A percentile compares a stretch with the other conserved stretches of the same genome.
These are phyloP conservation scores for Sugiyamaella qingdaonensis DNA, from an alignment of 805 yeast genomes.

Conservation along the genomic window DNA sequence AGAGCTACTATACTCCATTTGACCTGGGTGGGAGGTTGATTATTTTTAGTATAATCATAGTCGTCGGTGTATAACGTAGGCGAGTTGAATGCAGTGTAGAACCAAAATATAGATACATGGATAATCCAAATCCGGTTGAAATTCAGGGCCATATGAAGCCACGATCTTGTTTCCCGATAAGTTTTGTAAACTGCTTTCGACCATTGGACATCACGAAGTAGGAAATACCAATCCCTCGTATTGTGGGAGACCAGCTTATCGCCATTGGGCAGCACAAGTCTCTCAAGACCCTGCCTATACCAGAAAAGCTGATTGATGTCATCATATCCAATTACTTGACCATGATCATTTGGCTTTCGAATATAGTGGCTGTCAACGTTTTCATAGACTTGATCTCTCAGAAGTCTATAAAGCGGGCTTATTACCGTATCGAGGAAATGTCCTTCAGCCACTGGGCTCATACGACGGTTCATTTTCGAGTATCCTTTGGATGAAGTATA, in stretches of 20 bases:
- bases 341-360: slow-evolving; percentile 58
- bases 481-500: slow-evolving; percentile 39
- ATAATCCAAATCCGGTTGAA: slow-evolving; percentile 98
- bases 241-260: slow-evolving; percentile 51
- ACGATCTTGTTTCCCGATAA: slow-evolving; percentile 85
- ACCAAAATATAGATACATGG: slow-evolving; percentile 88
- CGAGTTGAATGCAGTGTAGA: slow-evolving; percentile 88
- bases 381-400: slow-evolving; percentile 52
- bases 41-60: slow-evolving; percentile 52
- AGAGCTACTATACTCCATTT: slow-evolving; percentile 90
- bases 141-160: slow-evolving; percentile 93
- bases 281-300: slow-evolving; percentile 67
- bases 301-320: slow-evolving; percentile 87
- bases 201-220: slow-evolving; percentile 61
- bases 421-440: slow-evolving; percentile 59
- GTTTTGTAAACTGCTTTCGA: slow-evolving; percentile 65
- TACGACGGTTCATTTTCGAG: background rate
- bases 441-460: slow-evolving; percentile 10
- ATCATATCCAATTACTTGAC: slow-evolving; percentile 74
- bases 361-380: slow-evolving; percentile 42
- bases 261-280: slow-evolving; percentile 45
- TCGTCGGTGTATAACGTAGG: slow-evolving; percentile 86
- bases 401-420: slow-evolving; percentile 67
- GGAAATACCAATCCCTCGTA: slow-evolving; percentile 51
- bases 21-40: slow-evolving; percentile 80